Evolutionary conservation across 73 alveolate genomes (phyloP), one percentile per base, ranked within the genome.

Genomic region (Paramecium sonneborni): DNA sequence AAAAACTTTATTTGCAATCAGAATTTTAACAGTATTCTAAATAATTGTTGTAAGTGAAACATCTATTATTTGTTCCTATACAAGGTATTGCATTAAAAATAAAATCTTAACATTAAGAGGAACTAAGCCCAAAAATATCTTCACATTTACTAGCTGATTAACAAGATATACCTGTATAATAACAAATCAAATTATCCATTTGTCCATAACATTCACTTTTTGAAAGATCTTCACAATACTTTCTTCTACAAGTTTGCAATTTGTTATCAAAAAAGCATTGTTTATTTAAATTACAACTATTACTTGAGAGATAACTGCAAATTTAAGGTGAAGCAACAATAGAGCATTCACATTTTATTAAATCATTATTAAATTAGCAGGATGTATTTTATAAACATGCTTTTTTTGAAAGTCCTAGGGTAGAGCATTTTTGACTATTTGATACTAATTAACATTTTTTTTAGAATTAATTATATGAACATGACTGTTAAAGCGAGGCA

Each of bases 321-420:
- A 26, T 12, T 67, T 67, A 67, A 74, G 55, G 55, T 4, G 34
- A 15, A 15, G 35, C 58, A 18, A 24, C 46, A 10, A 14, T 14
- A 5, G 26, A 35, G 14, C 87, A 74, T 10, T 32, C 56, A 20
- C 90, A 79, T 79, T 38, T 41, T 8, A 79, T n/a, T 1, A 18
- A 43, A 43, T 79, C 90, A 46, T 21, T 24, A 79, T 44, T 79
- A 57, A 57, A 79, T 24, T 12, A 14, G 24, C 90, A 79, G 24
- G 90, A 39, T 14, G 70, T 21, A 79, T 79, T 79, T 6, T 11
- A 26, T 14, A 44, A 23, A 79, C 90, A 79, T 5, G 76, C 90
- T 21, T 6, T 41, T 46, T 46, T 44, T 15, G 46, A 37, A 37
- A 79, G 55, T 3, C 90, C 90, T 38, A 38, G 10, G 1, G 90